Evolutionary conservation across 495 filamentous ascomycete species (phyloP).

Genomic region (Penicillium flavigenum): DNA sequence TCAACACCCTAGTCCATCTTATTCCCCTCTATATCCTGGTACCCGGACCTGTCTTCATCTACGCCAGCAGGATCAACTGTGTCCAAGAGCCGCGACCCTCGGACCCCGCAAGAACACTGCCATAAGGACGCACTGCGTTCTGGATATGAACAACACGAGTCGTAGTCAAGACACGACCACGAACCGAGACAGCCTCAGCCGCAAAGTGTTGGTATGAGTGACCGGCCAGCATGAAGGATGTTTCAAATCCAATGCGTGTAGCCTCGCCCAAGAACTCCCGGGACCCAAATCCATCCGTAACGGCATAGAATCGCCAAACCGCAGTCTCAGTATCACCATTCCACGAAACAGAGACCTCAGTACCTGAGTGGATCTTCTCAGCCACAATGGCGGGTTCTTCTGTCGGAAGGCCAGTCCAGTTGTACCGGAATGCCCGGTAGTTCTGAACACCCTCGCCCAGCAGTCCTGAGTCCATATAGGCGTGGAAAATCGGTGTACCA

Average conservation of each 20-base stretch:
- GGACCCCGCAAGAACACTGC: not conserved
- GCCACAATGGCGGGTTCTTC: slow-evolving; percentile 39
- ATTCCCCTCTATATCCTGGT: not conserved
- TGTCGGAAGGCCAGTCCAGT: slow-evolving; percentile 37
- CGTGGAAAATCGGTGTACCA: slow-evolving; percentile 49
- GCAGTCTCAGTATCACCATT: slow-evolving; percentile 45
- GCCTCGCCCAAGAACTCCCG: slow-evolving; percentile 37
- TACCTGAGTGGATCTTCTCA: slow-evolving; percentile 29
- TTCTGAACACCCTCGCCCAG: slow-evolving; percentile 37
- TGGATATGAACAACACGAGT: slow-evolving; percentile 26
- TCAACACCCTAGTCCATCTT: not conserved
- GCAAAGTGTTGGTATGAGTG: slow-evolving; percentile 10
- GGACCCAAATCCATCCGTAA: slow-evolving; percentile 35
- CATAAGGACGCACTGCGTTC: slow-evolving; percentile 22
- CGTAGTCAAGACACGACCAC: slow-evolving; percentile 28
- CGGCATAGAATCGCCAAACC: slow-evolving; percentile 39
- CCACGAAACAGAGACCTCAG: slow-evolving; percentile 42
- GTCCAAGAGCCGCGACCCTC: slow-evolving; percentile 9
- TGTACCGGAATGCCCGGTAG: slow-evolving; percentile 38
- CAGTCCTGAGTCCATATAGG: slow-evolving; percentile 33
- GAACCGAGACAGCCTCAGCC: slow-evolving; percentile 22
- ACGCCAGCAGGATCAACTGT: slow-evolving; percentile 18
- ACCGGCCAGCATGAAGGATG: slow-evolving; percentile 24
- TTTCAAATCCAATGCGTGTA: slow-evolving; percentile 41
- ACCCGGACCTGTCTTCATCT: not conserved